Evolutionary conservation across 2,329 filamentous ascomycete genomes (phyloP).

Genomic region (Apiospora malaysiana): DNA sequence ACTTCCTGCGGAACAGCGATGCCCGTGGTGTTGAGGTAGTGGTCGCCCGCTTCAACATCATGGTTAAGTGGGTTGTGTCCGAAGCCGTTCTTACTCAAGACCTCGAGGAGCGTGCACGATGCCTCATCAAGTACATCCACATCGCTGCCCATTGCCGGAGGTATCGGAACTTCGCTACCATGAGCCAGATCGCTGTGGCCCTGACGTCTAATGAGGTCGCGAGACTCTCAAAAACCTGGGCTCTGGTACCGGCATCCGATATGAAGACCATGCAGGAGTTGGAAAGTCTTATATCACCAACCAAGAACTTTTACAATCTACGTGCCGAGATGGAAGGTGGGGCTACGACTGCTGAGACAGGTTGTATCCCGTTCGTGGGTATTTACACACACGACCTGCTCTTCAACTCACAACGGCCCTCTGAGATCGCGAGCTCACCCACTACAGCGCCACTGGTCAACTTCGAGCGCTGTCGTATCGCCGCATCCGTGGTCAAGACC

Average conservation of each 20-base stretch:
- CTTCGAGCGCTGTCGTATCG: slow-evolving; percentile 80
- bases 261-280: slow-evolving; percentile 70
- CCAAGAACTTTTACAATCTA: slow-evolving; percentile 78
- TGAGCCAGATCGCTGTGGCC: slow-evolving; percentile 81
- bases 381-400: slow-evolving; percentile 85
- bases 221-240: slow-evolving; percentile 74
- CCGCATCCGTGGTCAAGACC: slow-evolving; percentile 80
- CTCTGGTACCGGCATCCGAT: slow-evolving; percentile 69
- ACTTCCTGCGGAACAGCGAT: slow-evolving; percentile 75
- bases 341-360: slow-evolving; percentile 61
- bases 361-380: slow-evolving; percentile 84
- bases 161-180: slow-evolving; percentile 82
- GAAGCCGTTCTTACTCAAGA: slow-evolving; percentile 78
- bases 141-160: slow-evolving; percentile 77
- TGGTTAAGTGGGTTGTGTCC: slow-evolving; percentile 86
- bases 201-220: slow-evolving; percentile 75
- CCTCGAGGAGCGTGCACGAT: slow-evolving; percentile 74
- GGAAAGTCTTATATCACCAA: slow-evolving; percentile 75
- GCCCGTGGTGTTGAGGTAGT: slow-evolving; percentile 81
- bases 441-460: slow-evolving; percentile 75
- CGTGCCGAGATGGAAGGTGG: slow-evolving; percentile 79
- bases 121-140: slow-evolving; percentile 82
- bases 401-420: slow-evolving; percentile 80
- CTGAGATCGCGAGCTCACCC: slow-evolving; percentile 72
- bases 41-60: slow-evolving; percentile 85